Percentiles rank a stretch among this genome's conserved stretches.
phyloP scores from a whole-genome alignment of 2,329 filamentous ascomycete species.

The Calonectria pseudoturangicola region DNA sequence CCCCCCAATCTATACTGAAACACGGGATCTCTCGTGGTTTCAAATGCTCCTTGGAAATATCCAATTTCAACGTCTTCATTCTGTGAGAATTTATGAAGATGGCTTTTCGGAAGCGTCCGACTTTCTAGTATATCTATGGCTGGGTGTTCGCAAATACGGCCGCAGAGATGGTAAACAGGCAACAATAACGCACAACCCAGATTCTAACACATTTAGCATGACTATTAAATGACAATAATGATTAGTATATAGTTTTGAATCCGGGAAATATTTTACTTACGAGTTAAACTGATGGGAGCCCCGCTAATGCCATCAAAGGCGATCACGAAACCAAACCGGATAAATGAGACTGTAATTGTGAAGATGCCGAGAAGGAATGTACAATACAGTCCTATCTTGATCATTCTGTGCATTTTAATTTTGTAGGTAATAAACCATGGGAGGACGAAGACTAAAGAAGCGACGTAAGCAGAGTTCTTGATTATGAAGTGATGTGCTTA shows the following conservation, averaged over 20 bases:
- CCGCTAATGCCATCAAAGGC: background rate
- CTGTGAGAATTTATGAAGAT: background rate
- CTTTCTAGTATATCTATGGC: background rate
- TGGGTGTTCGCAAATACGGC: background rate
- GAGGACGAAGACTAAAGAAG: background rate
- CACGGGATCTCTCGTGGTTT: too few species aligned
- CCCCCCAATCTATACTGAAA: too few species aligned
- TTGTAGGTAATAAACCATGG: background rate
- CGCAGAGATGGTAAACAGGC: background rate
- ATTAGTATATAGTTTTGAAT: background rate
- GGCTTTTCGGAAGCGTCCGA: background rate
- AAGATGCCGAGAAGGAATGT: background rate
- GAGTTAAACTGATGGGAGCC: background rate
- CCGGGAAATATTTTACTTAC: background rate
- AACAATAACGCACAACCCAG: background rate
- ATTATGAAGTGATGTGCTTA: background rate
- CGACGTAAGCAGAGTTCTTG: background rate
- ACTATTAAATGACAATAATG: background rate
- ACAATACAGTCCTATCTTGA: background rate
- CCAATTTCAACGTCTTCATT: too few species aligned
- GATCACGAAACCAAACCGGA: background rate
- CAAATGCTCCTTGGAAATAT: too few species aligned
- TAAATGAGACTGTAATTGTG: background rate
- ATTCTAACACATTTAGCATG: background rate
- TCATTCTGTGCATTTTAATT: background rate